phyloP scores from a whole-genome alignment of 352 stramenopile genomes.

The Phytopythium kandeliae region DNA sequence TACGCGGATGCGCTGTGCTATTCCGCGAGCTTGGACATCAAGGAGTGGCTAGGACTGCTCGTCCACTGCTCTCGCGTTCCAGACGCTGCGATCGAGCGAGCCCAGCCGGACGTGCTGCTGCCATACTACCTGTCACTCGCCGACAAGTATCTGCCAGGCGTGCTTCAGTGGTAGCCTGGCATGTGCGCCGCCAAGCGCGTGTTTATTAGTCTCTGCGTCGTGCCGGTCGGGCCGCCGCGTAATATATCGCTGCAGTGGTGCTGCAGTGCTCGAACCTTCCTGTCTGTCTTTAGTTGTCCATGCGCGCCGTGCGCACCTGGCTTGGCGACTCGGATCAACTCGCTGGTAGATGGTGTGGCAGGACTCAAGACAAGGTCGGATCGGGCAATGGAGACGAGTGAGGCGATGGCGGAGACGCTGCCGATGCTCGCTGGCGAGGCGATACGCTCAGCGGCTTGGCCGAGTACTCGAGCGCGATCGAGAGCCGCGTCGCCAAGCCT shows the following conservation, averaged over 20 bases:
- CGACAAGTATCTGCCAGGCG: constrained; percentile 64
- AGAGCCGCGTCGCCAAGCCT: not conserved
- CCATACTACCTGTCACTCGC: constrained; percentile 63
- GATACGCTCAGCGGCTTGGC: not conserved
- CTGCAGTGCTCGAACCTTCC: too few species aligned
- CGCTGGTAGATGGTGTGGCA: too few species aligned
- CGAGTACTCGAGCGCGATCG: constrained; percentile 1
- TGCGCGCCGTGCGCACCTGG: not conserved
- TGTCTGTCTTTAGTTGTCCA: not conserved
- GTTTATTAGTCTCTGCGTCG: not conserved
- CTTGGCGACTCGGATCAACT: too few species aligned
- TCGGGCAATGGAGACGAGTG: not conserved
- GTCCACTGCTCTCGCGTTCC: constrained; percentile 25
- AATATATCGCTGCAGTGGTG: not conserved
- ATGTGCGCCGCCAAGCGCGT: too few species aligned
- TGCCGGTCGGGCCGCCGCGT: not conserved
- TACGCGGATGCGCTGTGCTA: constrained; percentile 39
- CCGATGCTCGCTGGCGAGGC: not conserved
- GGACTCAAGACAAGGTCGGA: too few species aligned
- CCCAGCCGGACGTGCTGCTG: constrained; percentile 33
- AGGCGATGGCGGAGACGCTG: not conserved
- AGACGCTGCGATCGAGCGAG: constrained; percentile 31
- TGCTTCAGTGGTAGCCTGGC: constrained; percentile 78
- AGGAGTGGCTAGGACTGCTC: constrained; percentile 63
- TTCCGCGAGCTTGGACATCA: constrained; percentile 45